Base-by-base conservation (phyloP, 1,139 yeast species). In the Debaryomycetaceae sp. region DNA sequence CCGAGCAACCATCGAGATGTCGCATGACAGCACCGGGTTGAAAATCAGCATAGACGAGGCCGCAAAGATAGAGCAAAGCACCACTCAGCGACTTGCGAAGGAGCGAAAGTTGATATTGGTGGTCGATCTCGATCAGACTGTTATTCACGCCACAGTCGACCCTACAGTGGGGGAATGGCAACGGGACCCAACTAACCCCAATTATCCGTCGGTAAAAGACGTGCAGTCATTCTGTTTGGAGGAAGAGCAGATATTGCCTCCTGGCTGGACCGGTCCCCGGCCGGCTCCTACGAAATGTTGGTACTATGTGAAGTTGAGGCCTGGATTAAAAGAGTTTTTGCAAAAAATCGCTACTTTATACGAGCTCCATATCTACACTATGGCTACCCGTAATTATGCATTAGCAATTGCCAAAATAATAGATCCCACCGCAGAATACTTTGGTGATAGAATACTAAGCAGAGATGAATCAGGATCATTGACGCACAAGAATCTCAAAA, bases 371-470 rank as follows among this genome's bases (percentile, higher is more conserved):
- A 88, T 92, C 33, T 92, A 92, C 61, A 92, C 99, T 6, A 92
- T 92, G 99, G 98, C 98, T n/a, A 94, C 98, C 3, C 71, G 96
- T 47, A 83, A 92, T 33, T 92, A 92, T 63, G 99, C 99, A 0
- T 74, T 81, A 38, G 87, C 92, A 15, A 87, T 94, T 47, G 95
- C 98, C 24, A 79, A 81, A 41, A 84, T 94, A 31, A 89, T 94
- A 39, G 99, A 92, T 55, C 98, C 98, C 0, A 81, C 78, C 16
- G 95, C 94, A 1, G 70, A 72, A 41, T 84, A 81, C 56, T 92
- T 92, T 66, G 96, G 95, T 6, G 96, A 91, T 56, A 71, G 99
- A 41, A 91, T 92, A 13, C 71, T 92, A 41, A 85, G 95, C 43
- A 73, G 99, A 52, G 98, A 94, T 59, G 98, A 94, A 59, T 87